Conservation (phyloP, 2,329 filamentous ascomycete species). For the Hirsutella rhossiliensis region DNA sequence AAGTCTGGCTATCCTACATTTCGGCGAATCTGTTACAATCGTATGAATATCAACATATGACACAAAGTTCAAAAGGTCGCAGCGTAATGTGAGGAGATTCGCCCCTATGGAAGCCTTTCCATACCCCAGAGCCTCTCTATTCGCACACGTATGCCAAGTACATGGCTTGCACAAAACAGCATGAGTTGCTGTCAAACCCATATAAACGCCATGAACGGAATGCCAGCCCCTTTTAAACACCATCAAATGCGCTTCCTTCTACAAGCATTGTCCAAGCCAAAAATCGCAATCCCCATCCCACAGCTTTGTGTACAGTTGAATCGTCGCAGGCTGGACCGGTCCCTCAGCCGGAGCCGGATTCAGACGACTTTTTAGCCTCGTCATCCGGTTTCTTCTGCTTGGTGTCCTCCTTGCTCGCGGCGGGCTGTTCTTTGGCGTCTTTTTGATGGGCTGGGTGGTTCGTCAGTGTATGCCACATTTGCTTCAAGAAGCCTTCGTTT, state of each 20-base stretch:
- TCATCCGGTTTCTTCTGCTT: constrained; percentile 14
- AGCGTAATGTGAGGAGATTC: not conserved
- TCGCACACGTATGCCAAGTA: not conserved
- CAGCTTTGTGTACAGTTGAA: not conserved
- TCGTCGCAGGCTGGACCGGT: not conserved
- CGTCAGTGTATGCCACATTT: constrained; percentile 86
- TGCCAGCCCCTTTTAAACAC: constrained; percentile 24
- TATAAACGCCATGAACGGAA: constrained; percentile 17
- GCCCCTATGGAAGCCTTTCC: not conserved
- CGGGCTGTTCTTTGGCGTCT: constrained; percentile 15
- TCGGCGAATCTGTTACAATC: not conserved
- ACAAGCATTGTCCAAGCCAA: not conserved
- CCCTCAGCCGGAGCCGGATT: constrained; percentile 15
- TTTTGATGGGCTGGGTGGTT: constrained; percentile 52
- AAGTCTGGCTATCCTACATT: not conserved
- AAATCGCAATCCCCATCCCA: not conserved
- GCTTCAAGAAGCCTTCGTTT: constrained; percentile 84
- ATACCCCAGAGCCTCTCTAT: not conserved
- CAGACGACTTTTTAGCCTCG: constrained; percentile 20
- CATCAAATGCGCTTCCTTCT: constrained; percentile 20
- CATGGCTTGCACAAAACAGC: not conserved
- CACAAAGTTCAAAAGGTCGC: not conserved
- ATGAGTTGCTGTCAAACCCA: constrained; percentile 1
- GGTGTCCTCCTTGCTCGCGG: constrained; percentile 10
- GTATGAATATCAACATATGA: not conserved